Conservation (phyloP, 169 alveolate genomes). For the Hammondia hammondi region DNA sequence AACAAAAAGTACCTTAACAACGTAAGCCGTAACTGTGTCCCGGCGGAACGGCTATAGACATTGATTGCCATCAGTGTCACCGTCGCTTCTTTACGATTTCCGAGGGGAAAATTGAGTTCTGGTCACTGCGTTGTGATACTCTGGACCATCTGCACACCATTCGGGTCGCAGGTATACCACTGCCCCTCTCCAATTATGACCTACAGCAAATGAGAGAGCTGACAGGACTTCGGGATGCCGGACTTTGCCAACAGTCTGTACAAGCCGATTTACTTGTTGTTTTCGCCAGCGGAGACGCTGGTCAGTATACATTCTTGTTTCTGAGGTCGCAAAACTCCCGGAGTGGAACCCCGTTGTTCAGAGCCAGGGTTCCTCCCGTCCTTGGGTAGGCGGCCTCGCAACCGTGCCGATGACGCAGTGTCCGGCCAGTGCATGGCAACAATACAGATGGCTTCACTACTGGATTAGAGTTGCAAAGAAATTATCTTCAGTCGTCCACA, state of each 20-base stretch:
- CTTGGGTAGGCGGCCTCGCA: neutral
- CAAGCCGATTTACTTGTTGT: conserved; percentile 57
- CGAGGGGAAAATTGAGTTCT: conserved; percentile 52
- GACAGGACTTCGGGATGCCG: conserved; percentile 65
- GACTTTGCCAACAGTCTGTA: conserved; percentile 64
- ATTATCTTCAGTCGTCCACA: conserved; percentile 7
- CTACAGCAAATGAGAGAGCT: no score
- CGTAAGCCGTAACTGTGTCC: neutral
- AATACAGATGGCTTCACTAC: conserved; percentile 24
- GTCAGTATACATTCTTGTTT: neutral
- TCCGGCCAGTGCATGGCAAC: neutral
- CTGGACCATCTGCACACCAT: conserved; percentile 53
- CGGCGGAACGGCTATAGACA: neutral
- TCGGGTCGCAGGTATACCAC: conserved; percentile 31
- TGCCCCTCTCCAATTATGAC: neutral
- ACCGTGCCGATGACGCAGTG: neutral
- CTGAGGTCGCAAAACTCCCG: no score
- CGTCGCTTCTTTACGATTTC: conserved; percentile 59
- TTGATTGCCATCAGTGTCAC: conserved; percentile 30
- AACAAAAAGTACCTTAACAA: conserved; percentile 62
- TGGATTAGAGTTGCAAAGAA: conserved; percentile 3
- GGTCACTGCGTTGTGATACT: conserved; percentile 50
- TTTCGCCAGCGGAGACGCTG: conserved; percentile 37
- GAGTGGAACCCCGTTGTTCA: neutral
- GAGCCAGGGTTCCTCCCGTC: neutral